phyloP scores from a whole-genome alignment of 2,329 filamentous ascomycete genomes.

The Neofusicoccum sp. region DNA sequence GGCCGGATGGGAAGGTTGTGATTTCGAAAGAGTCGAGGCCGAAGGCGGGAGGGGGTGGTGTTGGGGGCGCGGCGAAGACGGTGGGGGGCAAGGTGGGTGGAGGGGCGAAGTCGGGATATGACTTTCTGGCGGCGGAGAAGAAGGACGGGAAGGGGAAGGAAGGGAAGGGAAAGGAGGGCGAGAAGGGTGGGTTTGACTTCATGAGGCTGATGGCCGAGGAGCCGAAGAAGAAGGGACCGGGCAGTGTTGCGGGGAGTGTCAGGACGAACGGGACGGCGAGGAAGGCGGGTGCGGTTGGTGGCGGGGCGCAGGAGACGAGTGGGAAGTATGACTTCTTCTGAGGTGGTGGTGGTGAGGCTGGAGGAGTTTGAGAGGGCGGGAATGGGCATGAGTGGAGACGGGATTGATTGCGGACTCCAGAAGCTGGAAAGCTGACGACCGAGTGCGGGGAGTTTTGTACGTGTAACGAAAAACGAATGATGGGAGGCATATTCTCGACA shows the following conservation, averaged over 20 bases:
- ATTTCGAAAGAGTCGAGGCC: slow-evolving; percentile 1
- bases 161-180: background rate
- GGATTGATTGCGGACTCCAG: no score
- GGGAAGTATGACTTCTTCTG: slow-evolving; percentile 12
- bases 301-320: background rate
- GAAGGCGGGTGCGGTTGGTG: background rate
- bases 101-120: background rate
- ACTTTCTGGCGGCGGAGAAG: background rate
- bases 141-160: background rate
- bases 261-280: background rate
- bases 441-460: background rate
- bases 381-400: no score
- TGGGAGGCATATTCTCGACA: background rate
- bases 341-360: background rate
- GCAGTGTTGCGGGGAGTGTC: slow-evolving; percentile 12
- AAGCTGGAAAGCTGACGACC: no score
- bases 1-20: slow-evolving; percentile 10
- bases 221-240: slow-evolving; percentile 10
- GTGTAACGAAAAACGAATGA: background rate
- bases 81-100: background rate
- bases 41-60: background rate
- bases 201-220: slow-evolving; percentile 6
- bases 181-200: slow-evolving; percentile 7
- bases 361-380: no score
- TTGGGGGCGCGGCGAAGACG: background rate